Base-by-base conservation (phyloP, 257 asterid species). In the Rehmannia glutinosa region DNA sequence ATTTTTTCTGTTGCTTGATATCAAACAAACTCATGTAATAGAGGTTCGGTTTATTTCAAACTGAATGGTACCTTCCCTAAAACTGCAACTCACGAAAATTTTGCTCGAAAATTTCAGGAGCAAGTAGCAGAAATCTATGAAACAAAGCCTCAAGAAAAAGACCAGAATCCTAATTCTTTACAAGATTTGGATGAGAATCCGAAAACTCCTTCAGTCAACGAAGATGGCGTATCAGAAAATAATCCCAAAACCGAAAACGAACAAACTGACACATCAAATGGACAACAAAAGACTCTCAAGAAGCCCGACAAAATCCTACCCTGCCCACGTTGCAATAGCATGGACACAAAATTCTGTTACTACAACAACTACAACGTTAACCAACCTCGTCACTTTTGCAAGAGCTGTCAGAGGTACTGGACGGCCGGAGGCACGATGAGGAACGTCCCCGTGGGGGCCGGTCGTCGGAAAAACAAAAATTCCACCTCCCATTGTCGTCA, bases 371-470 rank as follows among this genome's bases (percentile, higher is more conserved):
- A 92, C 85, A 92, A 92, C 19, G 68, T 85, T 27, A 87, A 82
- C 46, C 98, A 92, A 63, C 98, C 98, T 47, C 96, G 98, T 2
- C 92, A 92, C 75, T 89, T 89, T 64, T 92, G 98, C 82, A 92
- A 86, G 92, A 86, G 87, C 69, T 92, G 98, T 62, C 98, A 92
- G 68, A 81, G 98, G 80, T 92, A 92, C 51, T 92, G 98, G 98
- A 92, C 98, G 0, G 97, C 95, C 23, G 98, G 98, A 3, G 98
- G 98, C 73, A 87, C 92, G 6, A 87, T 92, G 95, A 89, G 98
- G 83, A 92, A 89, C 27, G 91, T 92, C 20, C 97, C 97, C 0
- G 95, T 92, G 27, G 98, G 98, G 32, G 95, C 98, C 6, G 97
- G 98, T 30, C 84, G 96, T 1, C 78, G 98, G 11, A 92, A 89